Evolutionary conservation across 208 protist genomes (phyloP).

Genomic region (Vickermania ingenoplastis): DNA sequence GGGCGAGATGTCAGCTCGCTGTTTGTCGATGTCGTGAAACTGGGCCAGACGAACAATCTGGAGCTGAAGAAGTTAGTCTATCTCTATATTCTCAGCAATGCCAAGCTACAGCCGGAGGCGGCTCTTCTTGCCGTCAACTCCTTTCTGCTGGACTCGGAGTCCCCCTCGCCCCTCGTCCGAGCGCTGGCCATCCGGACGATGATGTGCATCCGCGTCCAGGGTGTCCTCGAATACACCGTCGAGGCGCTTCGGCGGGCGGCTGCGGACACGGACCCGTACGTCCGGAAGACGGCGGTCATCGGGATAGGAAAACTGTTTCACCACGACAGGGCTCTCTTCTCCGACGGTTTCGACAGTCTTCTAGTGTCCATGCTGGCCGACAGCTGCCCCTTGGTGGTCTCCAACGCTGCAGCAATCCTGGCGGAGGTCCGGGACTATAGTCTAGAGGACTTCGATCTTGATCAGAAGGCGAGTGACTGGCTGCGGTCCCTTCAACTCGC

Average conservation of each 20-base stretch:
- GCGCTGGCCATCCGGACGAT: conserved; percentile 99
- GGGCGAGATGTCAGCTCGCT: conserved; percentile 96
- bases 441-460: conserved; percentile 31
- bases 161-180: conserved; percentile 95
- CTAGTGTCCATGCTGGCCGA: conserved; percentile 93
- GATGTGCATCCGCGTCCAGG: conserved; percentile 98
- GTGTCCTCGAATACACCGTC: conserved; percentile 97
- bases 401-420: conserved; percentile 97
- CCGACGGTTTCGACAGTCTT: conserved; percentile 13
- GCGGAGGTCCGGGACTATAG: conserved; percentile 86
- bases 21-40: conserved; percentile 97
- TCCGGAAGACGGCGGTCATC: conserved; percentile 99
- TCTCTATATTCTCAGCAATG: conserved; percentile 99
- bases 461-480: conserved; percentile 23
- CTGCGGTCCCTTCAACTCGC: conserved; percentile 94
- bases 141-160: conserved; percentile 94
- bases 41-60: conserved; percentile 96
- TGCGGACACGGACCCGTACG: conserved; percentile 97
- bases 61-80: conserved; percentile 99
- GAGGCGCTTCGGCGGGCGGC: conserved; percentile 92
- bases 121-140: conserved; percentile 99
- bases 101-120: conserved; percentile 97
- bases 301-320: conserved; percentile 99
- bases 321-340: conserved; percentile 89
- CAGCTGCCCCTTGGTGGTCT: conserved; percentile 95